Conservation (phyloP, 1,284 basidiomycete species). For the Ustilago shanxiensis region DNA sequence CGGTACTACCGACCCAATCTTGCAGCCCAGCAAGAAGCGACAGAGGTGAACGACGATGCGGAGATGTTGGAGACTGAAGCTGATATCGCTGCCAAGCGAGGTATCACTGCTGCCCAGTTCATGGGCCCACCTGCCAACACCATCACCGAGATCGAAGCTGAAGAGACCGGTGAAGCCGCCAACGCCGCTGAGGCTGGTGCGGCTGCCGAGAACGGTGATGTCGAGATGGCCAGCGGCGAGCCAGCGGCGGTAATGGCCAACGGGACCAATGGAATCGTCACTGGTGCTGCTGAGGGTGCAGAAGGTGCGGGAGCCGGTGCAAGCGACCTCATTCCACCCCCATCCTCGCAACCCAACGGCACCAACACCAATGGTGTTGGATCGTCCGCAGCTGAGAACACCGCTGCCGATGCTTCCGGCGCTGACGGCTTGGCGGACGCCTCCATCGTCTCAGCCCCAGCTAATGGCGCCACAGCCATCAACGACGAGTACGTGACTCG, state of each 20-base stretch:
- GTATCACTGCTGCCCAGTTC: constrained; percentile 49
- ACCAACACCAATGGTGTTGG: constrained; percentile 4
- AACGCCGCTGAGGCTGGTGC: constrained; percentile 6
- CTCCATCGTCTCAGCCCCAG: constrained; percentile 17
- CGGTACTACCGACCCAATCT: constrained; percentile 75
- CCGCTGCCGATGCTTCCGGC: background rate
- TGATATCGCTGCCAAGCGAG: constrained; percentile 32
- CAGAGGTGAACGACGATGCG: constrained; percentile 21
- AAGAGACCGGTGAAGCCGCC: constrained; percentile 2
- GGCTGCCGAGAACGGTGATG: constrained; percentile 15
- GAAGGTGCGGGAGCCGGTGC: background rate
- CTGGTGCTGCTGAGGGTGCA: background rate
- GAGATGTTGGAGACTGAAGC: constrained; percentile 49
- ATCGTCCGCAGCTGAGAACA: background rate
- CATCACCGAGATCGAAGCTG: constrained; percentile 15
- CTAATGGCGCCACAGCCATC: constrained; percentile 6
- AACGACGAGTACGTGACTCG: constrained; percentile 48
- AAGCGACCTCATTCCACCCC: constrained; percentile 10
- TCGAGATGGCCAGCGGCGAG: constrained; percentile 35
- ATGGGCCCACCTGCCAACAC: constrained; percentile 22
- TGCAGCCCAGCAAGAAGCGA: constrained; percentile 18
- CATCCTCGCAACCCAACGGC: constrained; percentile 31
- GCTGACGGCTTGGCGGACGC: constrained; percentile 9
- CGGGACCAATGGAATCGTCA: constrained; percentile 10
- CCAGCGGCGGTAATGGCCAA: constrained; percentile 4